Percentiles rank a stretch among this genome's conserved stretches.
Evolutionary conservation across 805 yeast species (phyloP).

Genomic region (Spencermartinsiella europaea): DNA sequence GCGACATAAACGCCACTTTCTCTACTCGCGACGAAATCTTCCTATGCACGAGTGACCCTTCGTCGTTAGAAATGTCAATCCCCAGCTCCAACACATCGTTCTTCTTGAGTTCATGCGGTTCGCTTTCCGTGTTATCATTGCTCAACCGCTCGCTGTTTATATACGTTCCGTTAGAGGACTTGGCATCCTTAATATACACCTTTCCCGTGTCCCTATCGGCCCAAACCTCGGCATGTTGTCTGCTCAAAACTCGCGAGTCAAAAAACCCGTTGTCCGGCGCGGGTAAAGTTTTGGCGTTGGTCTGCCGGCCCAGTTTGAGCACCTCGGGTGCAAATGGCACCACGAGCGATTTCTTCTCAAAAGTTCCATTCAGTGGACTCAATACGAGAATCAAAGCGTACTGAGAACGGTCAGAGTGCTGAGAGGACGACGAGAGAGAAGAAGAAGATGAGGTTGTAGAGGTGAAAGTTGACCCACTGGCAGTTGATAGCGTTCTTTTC

Average conservation of each 20-base stretch:
- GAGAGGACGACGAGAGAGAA: constrained; percentile 1
- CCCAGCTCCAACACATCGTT: constrained; percentile 93
- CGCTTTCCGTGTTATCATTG: constrained; percentile 47
- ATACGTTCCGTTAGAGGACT: constrained; percentile 92
- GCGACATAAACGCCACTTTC: constrained; percentile 55
- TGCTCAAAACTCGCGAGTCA: constrained; percentile 85
- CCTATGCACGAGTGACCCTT: constrained; percentile 59
- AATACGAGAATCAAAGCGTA: constrained; percentile 53
- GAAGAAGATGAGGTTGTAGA: not conserved
- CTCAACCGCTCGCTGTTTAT: constrained; percentile 70
- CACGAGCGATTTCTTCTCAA: constrained; percentile 68
- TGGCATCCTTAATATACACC: constrained; percentile 76
- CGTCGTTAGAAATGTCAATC: constrained; percentile 60
- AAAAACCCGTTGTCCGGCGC: constrained; percentile 81
- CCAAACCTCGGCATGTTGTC: constrained; percentile 91
- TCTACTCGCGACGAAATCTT: constrained; percentile 83
- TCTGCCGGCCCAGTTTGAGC: constrained; percentile 85
- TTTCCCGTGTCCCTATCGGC: constrained; percentile 60
- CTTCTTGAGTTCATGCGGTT: constrained; percentile 56
- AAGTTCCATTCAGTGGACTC: constrained; percentile 73
- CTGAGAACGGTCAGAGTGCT: constrained; percentile 27
- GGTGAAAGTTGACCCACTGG: not conserved
- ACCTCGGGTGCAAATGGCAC: constrained; percentile 82
- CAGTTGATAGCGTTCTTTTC: not conserved
- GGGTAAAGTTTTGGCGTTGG: constrained; percentile 46